Base-by-base conservation (phyloP, 257 asterid genomes). In the Fraxinus quadrangulata region DNA sequence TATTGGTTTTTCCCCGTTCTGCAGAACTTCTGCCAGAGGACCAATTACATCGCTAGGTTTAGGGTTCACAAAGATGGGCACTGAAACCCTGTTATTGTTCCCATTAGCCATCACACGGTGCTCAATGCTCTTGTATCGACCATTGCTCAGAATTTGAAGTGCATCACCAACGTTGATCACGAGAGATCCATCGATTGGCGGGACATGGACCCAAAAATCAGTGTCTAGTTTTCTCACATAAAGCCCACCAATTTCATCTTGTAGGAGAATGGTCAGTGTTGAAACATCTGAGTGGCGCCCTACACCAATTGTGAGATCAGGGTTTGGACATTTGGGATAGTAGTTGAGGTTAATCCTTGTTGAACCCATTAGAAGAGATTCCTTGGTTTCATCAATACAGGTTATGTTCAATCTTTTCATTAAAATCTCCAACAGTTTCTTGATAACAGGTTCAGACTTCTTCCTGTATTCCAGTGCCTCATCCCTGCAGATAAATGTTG, bases 221-320 rank as follows among this genome's bases (percentile, higher is more conserved):
- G 77, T 54, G n/a, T 79, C 81, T 7, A 66, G 13, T 13, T 73
- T 86, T 59, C 81, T 83, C 49, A 89, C 87, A 11, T 87, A 86
- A 23, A 89, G 87, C 12, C 94, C 92, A 7, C 92, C 90, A 2
- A 86, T 88, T 12, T 89, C 87, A 1, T 87, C 94, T 78, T 89
- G 94, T 56, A 87, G 88, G 31, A 89, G 89, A 77, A 89, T 13
- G 0, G 89, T 89, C 21, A 89, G 82, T 0, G 89, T 84, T 2
- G 92, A 89, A 31, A 86, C 30, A 37, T 89, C 94, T 9, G 94
- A 84, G 72, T 89, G 94, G 13, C 80, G 85, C 33, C 88, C 87
- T 4, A 84, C 86, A 69, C 94, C 94, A 23, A 87, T 78, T 39
- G 85, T 83, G 16, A 87, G 86, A 59, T 89, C 83, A 0, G 92